Percentiles rank a stretch among this genome's conserved stretches.
Conservation (phyloP, 805 yeast species). For the Blastobotrys mokoenaii region DNA sequence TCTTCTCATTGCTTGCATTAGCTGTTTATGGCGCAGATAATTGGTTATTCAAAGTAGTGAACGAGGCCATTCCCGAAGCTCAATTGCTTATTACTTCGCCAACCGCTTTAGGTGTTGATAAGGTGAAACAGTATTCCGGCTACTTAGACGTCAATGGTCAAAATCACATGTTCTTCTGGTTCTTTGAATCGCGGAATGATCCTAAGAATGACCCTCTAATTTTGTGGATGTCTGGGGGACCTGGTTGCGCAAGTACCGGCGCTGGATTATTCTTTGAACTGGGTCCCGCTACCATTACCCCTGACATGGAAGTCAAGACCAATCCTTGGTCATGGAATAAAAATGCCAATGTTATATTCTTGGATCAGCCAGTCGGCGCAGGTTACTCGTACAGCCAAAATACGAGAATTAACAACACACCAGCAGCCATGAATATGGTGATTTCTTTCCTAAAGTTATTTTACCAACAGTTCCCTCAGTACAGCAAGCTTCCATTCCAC, state of each 20-base stretch:
- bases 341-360: constrained; percentile 81
- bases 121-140: constrained; percentile 65
- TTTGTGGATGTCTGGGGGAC: constrained; percentile 94
- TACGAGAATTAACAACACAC: constrained; percentile 19
- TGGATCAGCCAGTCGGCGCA: constrained; percentile 91
- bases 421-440: constrained; percentile 49
- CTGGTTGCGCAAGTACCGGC: constrained; percentile 79
- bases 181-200: constrained; percentile 83
- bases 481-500: constrained; percentile 53
- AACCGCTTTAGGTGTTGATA: constrained; percentile 58
- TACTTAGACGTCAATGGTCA: constrained; percentile 66
- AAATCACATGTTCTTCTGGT: constrained; percentile 88
- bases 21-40: too few species aligned
- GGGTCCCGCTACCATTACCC: constrained; percentile 74
- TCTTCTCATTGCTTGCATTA: too few species aligned
- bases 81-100: constrained; percentile 62
- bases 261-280: constrained; percentile 87
- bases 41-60: too few species aligned
- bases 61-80: constrained; percentile 24
- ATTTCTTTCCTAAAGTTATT: constrained; percentile 76
- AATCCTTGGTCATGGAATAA: constrained; percentile 89
- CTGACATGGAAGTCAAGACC: constrained; percentile 55
- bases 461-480: constrained; percentile 75
- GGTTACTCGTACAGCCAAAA: constrained; percentile 75
- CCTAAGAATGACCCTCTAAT: constrained; percentile 81